Conservation (phyloP, 495 filamentous ascomycete genomes). For the Penicillium egyptiacum region DNA sequence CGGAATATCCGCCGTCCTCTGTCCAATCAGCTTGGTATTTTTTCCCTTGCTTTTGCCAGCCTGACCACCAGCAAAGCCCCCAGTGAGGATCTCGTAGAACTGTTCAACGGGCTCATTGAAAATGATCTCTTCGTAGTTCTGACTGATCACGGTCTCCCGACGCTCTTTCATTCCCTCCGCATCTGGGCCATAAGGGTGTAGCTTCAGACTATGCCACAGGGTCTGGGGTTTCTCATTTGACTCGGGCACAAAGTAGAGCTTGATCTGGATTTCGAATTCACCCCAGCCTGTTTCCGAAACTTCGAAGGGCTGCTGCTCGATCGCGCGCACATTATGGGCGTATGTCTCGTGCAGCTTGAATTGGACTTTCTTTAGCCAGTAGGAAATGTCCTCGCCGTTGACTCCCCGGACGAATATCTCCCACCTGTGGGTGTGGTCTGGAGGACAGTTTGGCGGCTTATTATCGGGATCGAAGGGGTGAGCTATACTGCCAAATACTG, state of each 20-base stretch:
- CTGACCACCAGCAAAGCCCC: constrained; percentile 46
- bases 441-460: constrained; percentile 57
- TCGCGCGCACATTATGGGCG: constrained; percentile 76
- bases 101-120: constrained; percentile 95
- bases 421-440: constrained; percentile 94
- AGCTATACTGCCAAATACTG: constrained; percentile 77
- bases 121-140: constrained; percentile 84
- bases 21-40: constrained; percentile 46
- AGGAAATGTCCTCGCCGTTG: constrained; percentile 82
- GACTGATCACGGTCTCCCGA: constrained; percentile 65
- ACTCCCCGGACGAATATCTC: constrained; percentile 86
- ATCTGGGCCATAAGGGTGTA: constrained; percentile 87
- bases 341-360: constrained; percentile 98
- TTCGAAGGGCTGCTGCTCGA: constrained; percentile 77
- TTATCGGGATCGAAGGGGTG: constrained; percentile 69
- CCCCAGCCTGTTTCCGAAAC: constrained; percentile 95
- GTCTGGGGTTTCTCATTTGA: constrained; percentile 88
- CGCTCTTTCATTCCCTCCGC: constrained; percentile 67
- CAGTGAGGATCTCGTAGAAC: constrained; percentile 79
- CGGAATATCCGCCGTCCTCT: constrained; percentile 70
- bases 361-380: constrained; percentile 95
- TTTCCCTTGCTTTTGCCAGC: constrained; percentile 46
- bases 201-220: constrained; percentile 82
- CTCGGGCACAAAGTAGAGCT: constrained; percentile 84
- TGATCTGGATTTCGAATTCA: constrained; percentile 93